Base-by-base conservation (phyloP, 179 eudicot species). In the Beta lomatogona region DNA sequence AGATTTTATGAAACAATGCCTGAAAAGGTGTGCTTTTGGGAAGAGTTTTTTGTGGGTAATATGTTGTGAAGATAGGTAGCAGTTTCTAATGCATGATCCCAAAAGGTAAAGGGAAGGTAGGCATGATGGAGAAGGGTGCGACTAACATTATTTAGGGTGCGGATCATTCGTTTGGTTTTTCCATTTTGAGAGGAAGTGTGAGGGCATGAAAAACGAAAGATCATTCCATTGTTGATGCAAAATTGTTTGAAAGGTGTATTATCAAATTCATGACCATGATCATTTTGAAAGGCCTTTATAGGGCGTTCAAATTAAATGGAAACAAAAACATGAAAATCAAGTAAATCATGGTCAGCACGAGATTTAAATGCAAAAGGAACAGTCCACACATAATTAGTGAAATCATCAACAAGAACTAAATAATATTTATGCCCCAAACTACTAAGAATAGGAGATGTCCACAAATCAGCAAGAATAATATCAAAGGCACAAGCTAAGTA, bases 231-330 rank as follows among this genome's bases (percentile, higher is more conserved):
- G 21, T 70, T 2, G 19, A n/a, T 10, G 14, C 53, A 70, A 14
- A 18, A 13, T 45, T 44, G n/a, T 21, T 46, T 31, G 19, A 70
- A 44, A 9, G 52, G 53, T 12, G 41, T n/a, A 36, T 70, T 70
- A 44, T 70, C 73, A 41, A 70, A 70, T 70, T 70, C 73, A 7
- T n/a, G 41, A 13, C 73, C 73, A 46, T 70, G 45, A 44, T 70
- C 73, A 46, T 54, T 13, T 44, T 70, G 53, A 46, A 70, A 70
- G 6, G 53, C 9, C 6, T 70, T 70, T 18, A 31, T 46, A 0
- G 18, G 9, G 9, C 48, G 6, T 70, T 70, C 48, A 70, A 70
- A 70, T 70, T 70, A 50, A 15, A 11, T 44, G n/a, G n/a, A 15
- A 58, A 58, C 61, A 58, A 18, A 58, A 0, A 2, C 19, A 14